Evolutionary conservation across 345 rosid genomes (phyloP).

Genomic region (Gossypium turneri): DNA sequence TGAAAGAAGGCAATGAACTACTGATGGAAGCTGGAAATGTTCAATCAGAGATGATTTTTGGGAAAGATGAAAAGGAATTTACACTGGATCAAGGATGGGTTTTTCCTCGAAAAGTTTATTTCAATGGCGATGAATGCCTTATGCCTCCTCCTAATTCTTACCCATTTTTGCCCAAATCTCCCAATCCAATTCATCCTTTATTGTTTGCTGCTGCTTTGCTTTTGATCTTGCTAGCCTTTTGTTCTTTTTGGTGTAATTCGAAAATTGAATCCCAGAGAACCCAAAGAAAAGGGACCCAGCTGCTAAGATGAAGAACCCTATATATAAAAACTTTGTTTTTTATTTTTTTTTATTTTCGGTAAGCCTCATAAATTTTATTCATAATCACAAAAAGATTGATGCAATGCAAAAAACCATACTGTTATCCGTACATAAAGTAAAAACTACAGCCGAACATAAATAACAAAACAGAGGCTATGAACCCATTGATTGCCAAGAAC

Average conservation of each 20-base stretch:
- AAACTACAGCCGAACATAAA: no score
- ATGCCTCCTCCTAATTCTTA: constrained; percentile 40
- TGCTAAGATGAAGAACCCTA: not conserved
- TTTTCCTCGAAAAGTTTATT: constrained; percentile 64
- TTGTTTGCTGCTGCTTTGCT: not conserved
- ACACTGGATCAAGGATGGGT: constrained; percentile 77
- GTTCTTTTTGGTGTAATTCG: not conserved
- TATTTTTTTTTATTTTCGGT: no score
- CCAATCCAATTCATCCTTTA: not conserved
- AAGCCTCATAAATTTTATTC: no score
- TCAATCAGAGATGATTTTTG: constrained; percentile 60
- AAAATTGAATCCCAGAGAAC: not conserved
- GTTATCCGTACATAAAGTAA: no score
- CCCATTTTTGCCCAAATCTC: constrained; percentile 31
- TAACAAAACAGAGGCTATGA: no score
- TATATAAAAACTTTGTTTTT: no score
- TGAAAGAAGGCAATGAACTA: constrained; percentile 57
- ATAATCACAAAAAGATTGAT: no score
- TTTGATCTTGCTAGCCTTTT: not conserved
- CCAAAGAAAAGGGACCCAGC: not conserved
- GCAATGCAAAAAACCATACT: no score
- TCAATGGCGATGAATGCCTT: constrained; percentile 44
- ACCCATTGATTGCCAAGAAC: no score
- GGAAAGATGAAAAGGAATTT: constrained; percentile 49
- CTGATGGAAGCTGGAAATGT: constrained; percentile 67